Conservation (phyloP, 2,329 filamentous ascomycete genomes). For the Zymoseptoria crescenta region DNA sequence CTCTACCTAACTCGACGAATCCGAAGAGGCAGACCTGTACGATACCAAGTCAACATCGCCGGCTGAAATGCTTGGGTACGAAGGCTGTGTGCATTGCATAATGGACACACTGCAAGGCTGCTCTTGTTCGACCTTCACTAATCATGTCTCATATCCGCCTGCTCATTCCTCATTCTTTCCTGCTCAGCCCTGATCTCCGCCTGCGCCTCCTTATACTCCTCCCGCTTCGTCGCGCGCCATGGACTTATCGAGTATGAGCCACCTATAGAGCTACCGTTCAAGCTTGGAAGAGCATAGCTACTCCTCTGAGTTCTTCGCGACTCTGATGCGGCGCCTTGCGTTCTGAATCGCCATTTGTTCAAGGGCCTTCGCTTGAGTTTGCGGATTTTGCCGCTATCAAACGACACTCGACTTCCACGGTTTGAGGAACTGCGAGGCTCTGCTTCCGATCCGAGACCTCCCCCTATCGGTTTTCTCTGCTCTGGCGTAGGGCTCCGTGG, state of each 20-base stretch:
- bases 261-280: not conserved
- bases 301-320: not conserved
- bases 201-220: not conserved
- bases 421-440: not conserved
- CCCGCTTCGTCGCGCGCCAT: not conserved
- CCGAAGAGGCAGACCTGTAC: not conserved
- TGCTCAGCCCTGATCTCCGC: not conserved
- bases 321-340: not conserved
- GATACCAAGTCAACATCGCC: not conserved
- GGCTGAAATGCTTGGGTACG: not conserved
- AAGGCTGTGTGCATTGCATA: not conserved
- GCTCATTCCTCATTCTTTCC: not conserved
- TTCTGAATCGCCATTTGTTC: not conserved
- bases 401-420: not conserved
- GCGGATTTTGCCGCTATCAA: not conserved
- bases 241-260: not conserved
- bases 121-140: not conserved
- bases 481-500: not conserved
- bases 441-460: not conserved
- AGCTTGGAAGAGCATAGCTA: not conserved
- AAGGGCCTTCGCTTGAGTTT: not conserved
- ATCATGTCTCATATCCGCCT: not conserved
- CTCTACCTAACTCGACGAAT: not conserved
- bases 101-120: not conserved
- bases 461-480: not conserved